These are phyloP conservation scores for Zymoseptoria brevis DNA, from an alignment of 2,329 filamentous ascomycete genomes.

Conservation along the genomic window DNA sequence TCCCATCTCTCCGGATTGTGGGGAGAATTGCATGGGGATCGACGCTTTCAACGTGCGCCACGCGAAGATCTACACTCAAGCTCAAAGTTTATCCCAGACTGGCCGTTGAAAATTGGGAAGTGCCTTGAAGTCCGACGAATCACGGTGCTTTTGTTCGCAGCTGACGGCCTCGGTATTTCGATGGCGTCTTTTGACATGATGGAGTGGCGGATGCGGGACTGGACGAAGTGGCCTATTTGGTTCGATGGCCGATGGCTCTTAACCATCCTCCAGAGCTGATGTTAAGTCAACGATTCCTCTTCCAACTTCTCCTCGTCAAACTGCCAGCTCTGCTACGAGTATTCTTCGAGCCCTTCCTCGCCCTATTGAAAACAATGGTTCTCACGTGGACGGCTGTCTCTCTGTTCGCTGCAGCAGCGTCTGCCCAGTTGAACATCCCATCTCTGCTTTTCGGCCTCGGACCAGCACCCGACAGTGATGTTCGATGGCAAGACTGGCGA, in stretches of 20 bases:
- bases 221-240: neutral
- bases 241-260: neutral
- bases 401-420: neutral
- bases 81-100: neutral
- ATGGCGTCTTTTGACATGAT: neutral
- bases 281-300: neutral
- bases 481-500: constrained; percentile 15
- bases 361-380: neutral
- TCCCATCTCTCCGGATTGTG: neutral
- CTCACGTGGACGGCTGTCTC: neutral
- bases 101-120: neutral
- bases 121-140: neutral
- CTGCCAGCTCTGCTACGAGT: neutral
- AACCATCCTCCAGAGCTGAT: neutral
- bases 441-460: constrained; percentile 15
- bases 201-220: neutral
- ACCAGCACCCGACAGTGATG: constrained; percentile 14
- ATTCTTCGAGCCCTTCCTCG: neutral
- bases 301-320: too few species aligned
- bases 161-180: neutral
- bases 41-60: neutral
- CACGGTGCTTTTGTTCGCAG: neutral
- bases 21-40: neutral
- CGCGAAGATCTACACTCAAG: neutral
- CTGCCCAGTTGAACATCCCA: constrained; percentile 12